Base-by-base conservation (phyloP, 495 filamentous ascomycete genomes). In the Lophiotrema nucula region DNA sequence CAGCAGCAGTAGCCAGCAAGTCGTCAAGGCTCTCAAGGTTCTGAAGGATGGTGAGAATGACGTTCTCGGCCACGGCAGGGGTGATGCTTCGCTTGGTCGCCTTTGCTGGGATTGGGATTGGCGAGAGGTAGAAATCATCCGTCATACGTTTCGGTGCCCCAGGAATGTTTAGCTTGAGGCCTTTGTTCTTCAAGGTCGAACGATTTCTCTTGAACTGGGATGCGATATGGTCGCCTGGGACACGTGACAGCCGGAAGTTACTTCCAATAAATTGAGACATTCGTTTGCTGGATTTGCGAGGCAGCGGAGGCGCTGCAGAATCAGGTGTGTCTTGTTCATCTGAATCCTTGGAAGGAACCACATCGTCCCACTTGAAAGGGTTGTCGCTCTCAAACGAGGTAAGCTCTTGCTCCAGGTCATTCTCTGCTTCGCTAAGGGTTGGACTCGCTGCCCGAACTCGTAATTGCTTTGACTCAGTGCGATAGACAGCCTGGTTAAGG, bases 1-100 rank as follows among this genome's bases (percentile, higher is more conserved):
- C 72, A 0, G 78, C 67, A 0, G 79, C 82, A 1, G 79, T 74
- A 35, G 75, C 74, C 63, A 84, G 84, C 2, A 88, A 74, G 64
- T 85, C 82, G 46, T 81, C 76, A 0, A 84, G 71, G 5, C 74
- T 79, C 38, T 73, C 68, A 19, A 84, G 72, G 2, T 69, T 68
- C 39, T 74, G 65, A 57, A 87, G 69, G 3, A 88, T 79, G 19
- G 68, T 47, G 16, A 81, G 56, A 22, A 85, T 73, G 6, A 84
- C 68, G 16, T 69, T 62, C 49, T 82, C 77, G 5, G 79, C 77
- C 21, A 77, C 68, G 13, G 69, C 69, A 13, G 67, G 62, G 3
- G 79, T 76, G 50, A 81, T 66, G 22, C 5, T 33, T 12, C 59
- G 49, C 26, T 31, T 19, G 22, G 33, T 16, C n/a, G 13, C 18